Percentiles rank a stretch among this genome's conserved stretches.
Evolutionary conservation across 2,329 filamentous ascomycete species (phyloP).

Genomic region (Aspergillus sp.): DNA sequence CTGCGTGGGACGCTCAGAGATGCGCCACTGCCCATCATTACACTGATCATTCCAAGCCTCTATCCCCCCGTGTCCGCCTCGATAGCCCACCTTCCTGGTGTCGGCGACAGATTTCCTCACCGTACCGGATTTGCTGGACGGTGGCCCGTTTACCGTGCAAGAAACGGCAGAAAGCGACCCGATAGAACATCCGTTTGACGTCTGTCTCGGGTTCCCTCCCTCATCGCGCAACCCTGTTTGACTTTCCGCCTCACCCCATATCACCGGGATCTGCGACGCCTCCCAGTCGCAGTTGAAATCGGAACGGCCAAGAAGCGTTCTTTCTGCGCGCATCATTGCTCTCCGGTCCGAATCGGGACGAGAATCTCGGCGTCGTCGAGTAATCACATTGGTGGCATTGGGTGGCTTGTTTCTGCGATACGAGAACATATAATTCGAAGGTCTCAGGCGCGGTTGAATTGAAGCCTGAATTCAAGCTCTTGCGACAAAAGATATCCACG

Average conservation of each 20-base stretch:
- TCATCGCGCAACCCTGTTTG: not conserved
- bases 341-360: not conserved
- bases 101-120: not conserved
- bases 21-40: not conserved
- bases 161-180: not conserved
- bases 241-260: not conserved
- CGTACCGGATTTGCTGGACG: not conserved
- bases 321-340: not conserved
- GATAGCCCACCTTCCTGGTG: not conserved
- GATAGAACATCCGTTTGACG: not conserved
- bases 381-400: too few relatives aligned
- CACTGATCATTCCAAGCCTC: not conserved
- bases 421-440: not conserved
- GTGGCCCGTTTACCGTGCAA: not conserved
- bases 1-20: too few relatives aligned
- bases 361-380: not conserved
- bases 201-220: not conserved
- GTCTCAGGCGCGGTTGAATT: too few relatives aligned
- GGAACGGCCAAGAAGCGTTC: not conserved
- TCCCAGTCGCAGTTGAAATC: not conserved
- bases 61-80: not conserved
- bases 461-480: not conserved
- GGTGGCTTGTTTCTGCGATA: not conserved
- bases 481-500: not conserved
- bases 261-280: not conserved